phyloP scores from a whole-genome alignment of 73 alveolate species.

The Paramecium biaurelia region DNA sequence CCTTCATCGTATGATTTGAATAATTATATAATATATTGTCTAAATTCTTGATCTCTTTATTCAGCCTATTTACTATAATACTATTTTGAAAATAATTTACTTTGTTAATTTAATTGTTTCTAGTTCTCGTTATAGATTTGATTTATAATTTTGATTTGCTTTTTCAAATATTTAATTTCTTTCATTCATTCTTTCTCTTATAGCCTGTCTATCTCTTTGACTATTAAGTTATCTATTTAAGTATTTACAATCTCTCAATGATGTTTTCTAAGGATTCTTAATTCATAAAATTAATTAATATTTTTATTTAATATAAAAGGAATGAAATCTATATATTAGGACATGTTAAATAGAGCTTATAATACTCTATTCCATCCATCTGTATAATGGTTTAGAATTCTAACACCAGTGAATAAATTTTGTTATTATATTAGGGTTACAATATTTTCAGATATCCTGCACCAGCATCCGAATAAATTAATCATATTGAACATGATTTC shows the following conservation, averaged over 20 bases:
- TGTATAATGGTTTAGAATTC: not conserved
- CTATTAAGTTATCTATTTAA: not conserved
- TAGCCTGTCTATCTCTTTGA: not conserved
- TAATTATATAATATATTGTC: not conserved
- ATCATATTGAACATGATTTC: slow-evolving; percentile 44
- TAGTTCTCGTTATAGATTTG: not conserved
- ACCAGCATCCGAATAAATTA: not conserved
- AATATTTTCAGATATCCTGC: slow-evolving; percentile 31
- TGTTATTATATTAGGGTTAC: not conserved
- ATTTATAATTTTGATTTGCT: not conserved
- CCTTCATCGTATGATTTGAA: not conserved
- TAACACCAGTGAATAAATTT: not conserved
- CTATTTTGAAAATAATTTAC: not conserved
- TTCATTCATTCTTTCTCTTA: not conserved
- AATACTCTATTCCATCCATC: slow-evolving; percentile 47
- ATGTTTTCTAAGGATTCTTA: not conserved
- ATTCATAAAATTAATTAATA: not conserved
- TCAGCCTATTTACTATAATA: not conserved
- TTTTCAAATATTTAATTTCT: slow-evolving; percentile 1
- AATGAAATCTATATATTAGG: slow-evolving; percentile 18
- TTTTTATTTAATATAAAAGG: not conserved
- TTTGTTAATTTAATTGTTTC: slow-evolving; percentile 11
- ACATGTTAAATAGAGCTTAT: slow-evolving; percentile 16
- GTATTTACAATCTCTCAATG: not conserved
- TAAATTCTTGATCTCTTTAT: not conserved